Conservation (phyloP, 495 filamentous ascomycete species). For the Xylaria intraflava region DNA sequence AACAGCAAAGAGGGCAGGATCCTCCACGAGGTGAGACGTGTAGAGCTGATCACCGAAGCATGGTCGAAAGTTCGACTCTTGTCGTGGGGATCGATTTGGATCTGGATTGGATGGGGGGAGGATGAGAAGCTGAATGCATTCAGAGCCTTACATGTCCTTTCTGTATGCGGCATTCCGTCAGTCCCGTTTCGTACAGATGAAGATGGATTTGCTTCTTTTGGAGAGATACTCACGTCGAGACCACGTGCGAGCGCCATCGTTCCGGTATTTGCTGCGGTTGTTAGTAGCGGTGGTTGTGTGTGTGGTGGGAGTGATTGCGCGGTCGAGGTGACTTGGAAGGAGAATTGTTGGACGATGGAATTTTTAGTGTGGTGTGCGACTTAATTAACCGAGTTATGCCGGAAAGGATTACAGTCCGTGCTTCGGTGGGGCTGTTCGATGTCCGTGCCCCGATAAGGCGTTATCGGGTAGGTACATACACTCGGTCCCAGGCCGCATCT, state of each 20-base stretch:
- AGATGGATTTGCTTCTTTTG: not conserved
- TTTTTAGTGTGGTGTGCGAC: slow-evolving; percentile 11
- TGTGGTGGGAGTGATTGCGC: slow-evolving; percentile 8
- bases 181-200: not conserved
- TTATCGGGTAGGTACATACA: not conserved
- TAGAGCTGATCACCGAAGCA: slow-evolving; percentile 18
- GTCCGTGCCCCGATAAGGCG: not conserved
- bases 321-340: no score
- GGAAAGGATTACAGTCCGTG: no score
- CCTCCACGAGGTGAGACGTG: slow-evolving; percentile 57
- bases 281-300: slow-evolving; percentile 25
- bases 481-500: not conserved
- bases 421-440: no score
- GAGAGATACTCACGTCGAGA: slow-evolving; percentile 10
- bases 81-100: not conserved
- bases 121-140: slow-evolving; percentile 4
- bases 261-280: slow-evolving; percentile 20
- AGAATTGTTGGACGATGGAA: slow-evolving; percentile 8
- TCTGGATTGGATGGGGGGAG: slow-evolving; percentile 4
- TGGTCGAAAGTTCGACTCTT: not conserved
- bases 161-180: slow-evolving; percentile 1
- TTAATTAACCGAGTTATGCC: slow-evolving; percentile 9
- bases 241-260: slow-evolving; percentile 15
- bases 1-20: slow-evolving; percentile 42
- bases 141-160: slow-evolving; percentile 16